Evolutionary conservation across 2,329 filamentous ascomycete species (phyloP), one percentile per base, ranked within the genome.

Genomic region (Seiridium unicorne): DNA sequence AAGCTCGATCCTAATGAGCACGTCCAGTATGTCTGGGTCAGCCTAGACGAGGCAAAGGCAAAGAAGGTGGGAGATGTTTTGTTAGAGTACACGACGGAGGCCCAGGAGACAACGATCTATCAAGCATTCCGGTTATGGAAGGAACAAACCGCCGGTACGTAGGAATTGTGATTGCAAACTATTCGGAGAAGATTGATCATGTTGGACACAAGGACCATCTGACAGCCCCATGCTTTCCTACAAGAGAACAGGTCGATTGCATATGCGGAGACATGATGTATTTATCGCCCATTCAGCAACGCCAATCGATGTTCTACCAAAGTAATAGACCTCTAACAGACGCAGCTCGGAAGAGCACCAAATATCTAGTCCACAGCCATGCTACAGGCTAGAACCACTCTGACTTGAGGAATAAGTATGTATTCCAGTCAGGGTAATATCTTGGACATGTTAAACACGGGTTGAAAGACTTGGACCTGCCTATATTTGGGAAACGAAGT

Each of bases 1-100:
- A 67, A 61, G 58, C 62, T 74, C 18, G 68, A 75, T 54, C 69
- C 71, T 7, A 63, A 70, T 9, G 73, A 75, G 62, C 73, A 74
- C 54, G 61, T 65, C 48, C 66, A 67, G 9, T 73, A 65, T 56
- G n/a, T 74, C 18, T 73, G 69, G 72, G 70, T 67, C 11, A 69
- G 64, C n/a, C 69, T 72, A 61, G 69, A 70, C 9, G 71, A 75
- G 61, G 71, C 67, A 18, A 60, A 55, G 55, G 60, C 60, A 11
- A 60, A 60, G 48, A 66, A 60, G 53, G 66, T 63, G 34, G 69
- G 69, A 36, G 32, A 47, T 10, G 51, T 70, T 9, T 55, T 61
- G 9, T 60, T 73, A 13, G 55, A 49, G 51, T 72, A 68, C 61
- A 73, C 71, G 11, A 63, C 59, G 9, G 40, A 59, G 18, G 44